Conservation (phyloP, 2,329 filamentous ascomycete species). For the Fusarium cyanostomum region DNA sequence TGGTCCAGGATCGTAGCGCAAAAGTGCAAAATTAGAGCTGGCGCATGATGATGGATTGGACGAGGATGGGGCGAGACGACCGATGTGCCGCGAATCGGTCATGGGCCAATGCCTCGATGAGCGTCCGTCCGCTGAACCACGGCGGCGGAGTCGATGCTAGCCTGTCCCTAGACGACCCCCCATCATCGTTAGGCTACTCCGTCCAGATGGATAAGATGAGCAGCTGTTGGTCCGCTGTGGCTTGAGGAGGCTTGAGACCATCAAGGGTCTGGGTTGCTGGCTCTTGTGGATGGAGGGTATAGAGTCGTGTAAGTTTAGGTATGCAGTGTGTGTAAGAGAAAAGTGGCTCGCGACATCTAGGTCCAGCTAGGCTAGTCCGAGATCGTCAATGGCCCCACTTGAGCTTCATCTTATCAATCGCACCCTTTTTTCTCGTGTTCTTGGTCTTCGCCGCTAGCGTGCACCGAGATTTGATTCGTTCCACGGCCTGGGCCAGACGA, state of each 20-base stretch:
- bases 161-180: background rate
- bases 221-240: constrained; percentile 24
- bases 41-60: constrained; percentile 7
- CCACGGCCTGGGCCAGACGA: background rate
- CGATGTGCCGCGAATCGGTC: background rate
- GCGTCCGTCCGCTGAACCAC: constrained; percentile 10
- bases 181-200: background rate
- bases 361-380: background rate
- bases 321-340: background rate
- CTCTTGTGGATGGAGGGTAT: constrained; percentile 2
- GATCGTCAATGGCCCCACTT: background rate
- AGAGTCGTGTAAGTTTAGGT: constrained; percentile 7
- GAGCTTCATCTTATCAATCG: constrained; percentile 42
- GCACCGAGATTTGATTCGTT: constrained; percentile 13
- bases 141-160: constrained; percentile 20
- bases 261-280: constrained; percentile 14
- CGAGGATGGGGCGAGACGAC: background rate
- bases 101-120: background rate
- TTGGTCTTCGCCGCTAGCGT: constrained; percentile 5
- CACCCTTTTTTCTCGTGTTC: constrained; percentile 4
- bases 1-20: too few species aligned
- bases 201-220: constrained; percentile 27
- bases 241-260: constrained; percentile 29
- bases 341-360: background rate
- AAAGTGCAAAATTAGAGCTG: constrained; percentile 8